phyloP scores from a whole-genome alignment of 345 rosid species.

The Arabidopsis suecica region DNA sequence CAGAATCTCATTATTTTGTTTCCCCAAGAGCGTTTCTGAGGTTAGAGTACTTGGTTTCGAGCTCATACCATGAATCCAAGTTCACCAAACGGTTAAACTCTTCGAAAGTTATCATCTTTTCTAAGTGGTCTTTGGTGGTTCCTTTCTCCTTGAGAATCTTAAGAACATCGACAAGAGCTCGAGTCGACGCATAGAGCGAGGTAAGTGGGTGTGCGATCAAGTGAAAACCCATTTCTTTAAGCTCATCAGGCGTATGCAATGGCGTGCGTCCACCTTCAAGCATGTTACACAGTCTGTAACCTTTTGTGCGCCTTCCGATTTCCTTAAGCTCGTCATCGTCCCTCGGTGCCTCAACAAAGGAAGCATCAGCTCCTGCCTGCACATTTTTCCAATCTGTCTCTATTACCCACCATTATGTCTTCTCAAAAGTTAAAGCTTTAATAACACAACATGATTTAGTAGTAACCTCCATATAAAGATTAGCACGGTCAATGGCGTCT shows the following conservation, averaged over 20 bases:
- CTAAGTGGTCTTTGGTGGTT: slow-evolving; percentile 50
- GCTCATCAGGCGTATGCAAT: slow-evolving; percentile 60
- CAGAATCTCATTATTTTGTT: slow-evolving; percentile 24
- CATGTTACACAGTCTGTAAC: slow-evolving; percentile 60
- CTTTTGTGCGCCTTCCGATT: slow-evolving; percentile 52
- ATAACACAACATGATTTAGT: background rate
- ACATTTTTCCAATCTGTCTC: slow-evolving; percentile 8
- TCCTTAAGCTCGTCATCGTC: slow-evolving; percentile 51
- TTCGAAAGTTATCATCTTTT: slow-evolving; percentile 54
- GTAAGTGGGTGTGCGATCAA: slow-evolving; percentile 41
- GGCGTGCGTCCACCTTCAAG: slow-evolving; percentile 64
- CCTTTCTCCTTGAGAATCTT: slow-evolving; percentile 54
- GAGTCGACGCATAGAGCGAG: slow-evolving; percentile 53
- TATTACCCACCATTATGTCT: background rate
- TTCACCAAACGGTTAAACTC: slow-evolving; percentile 58
- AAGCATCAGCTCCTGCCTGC: slow-evolving; percentile 55
- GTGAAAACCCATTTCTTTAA: slow-evolving; percentile 59
- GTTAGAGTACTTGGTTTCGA: slow-evolving; percentile 51
- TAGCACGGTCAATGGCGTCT: slow-evolving; percentile 62
- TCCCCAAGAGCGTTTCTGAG: slow-evolving; percentile 44
- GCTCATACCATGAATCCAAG: slow-evolving; percentile 57
- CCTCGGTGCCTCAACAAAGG: slow-evolving; percentile 58
- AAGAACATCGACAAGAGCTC: slow-evolving; percentile 55
- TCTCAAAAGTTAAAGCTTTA: background rate
- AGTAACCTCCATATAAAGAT: slow-evolving; percentile 56